Base-by-base conservation (phyloP, 306 rosid genomes). In the Abrus precatorius region DNA sequence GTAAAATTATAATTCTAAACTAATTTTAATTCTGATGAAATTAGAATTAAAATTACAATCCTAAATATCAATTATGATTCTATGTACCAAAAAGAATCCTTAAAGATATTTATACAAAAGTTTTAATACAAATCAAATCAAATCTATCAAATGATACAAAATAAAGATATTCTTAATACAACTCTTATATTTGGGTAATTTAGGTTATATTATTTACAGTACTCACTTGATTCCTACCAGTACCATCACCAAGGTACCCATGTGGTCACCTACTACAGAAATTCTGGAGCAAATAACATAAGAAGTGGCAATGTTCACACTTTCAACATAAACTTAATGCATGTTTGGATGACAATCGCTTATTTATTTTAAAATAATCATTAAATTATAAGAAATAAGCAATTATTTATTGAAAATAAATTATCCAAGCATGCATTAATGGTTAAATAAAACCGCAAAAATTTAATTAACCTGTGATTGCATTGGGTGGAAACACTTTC, bases 401-500 rank as follows among this genome's bases (percentile, higher is more conserved):
- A 20, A 20, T 20, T 20, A 20, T 20, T 20, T 20, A 20, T 20
- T 20, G 20, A 20, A 20, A 20, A 20, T 20, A 20, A 20, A 20
- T 20, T 20, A 20, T 20, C 20, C 20, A 20, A 20, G 0, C 20
- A 20, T 20, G 20, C 20, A 20, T 20, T 20, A 20, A 66, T 40
- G 33, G 9, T 36, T 48, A 9, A 50, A 33, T 47, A 60, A 66
- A 55, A 68, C 56, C 77, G 60, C 41, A 75, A 78, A 76, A 60
- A 53, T 59, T 86, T 74, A 90, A 67, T 67, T 9, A 44, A 43
- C 85, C 85, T 56, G 87, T 28, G 13, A 9, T 7, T 43, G 83
- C 79, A 80, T 89, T 86, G 34, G 87, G 88, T 48, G 98, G 98
- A 83, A 92, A 92, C 56, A 88, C 97, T 85, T 82, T 90, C 83